Conservation (phyloP, 306 rosid genomes). For the Quercus robur region DNA sequence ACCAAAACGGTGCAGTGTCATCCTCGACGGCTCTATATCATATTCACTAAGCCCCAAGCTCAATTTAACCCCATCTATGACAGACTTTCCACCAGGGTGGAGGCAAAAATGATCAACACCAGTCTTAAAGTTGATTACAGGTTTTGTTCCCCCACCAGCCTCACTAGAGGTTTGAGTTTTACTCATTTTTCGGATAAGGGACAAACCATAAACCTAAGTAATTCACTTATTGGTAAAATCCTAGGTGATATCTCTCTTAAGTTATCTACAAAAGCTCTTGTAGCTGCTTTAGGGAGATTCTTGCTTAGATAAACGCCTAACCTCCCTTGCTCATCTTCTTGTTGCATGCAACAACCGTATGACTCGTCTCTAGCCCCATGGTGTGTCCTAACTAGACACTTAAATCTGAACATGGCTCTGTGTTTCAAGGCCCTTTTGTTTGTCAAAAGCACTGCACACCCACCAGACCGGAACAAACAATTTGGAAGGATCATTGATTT, state of each 20-base stretch:
- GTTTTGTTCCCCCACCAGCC: constrained; percentile 13
- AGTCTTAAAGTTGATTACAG: constrained; percentile 49
- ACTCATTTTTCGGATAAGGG: constrained; percentile 25
- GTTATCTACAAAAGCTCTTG: constrained; percentile 78
- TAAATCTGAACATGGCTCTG: constrained; percentile 42
- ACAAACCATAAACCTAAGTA: constrained; percentile 39
- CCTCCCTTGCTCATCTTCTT: constrained; percentile 61
- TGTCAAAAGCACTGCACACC: constrained; percentile 59
- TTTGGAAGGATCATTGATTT: constrained; percentile 75
- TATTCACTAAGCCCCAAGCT: constrained; percentile 52
- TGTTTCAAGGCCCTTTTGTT: constrained; percentile 49
- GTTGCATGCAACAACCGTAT: constrained; percentile 60
- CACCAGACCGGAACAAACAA: constrained; percentile 70
- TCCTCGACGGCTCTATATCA: constrained; percentile 87
- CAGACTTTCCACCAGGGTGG: constrained; percentile 88
- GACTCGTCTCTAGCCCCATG: constrained; percentile 80
- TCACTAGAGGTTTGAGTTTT: not conserved
- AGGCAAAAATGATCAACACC: constrained; percentile 85
- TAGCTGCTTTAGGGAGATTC: constrained; percentile 74
- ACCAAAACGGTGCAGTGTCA: constrained; percentile 86
- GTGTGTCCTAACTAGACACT: constrained; percentile 66
- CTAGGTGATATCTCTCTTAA: constrained; percentile 56
- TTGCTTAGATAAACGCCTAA: constrained; percentile 60
- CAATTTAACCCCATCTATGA: constrained; percentile 70
- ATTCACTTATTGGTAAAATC: constrained; percentile 62